Percentiles rank a stretch among this genome's conserved stretches.
phyloP scores from a whole-genome alignment of 1,284 basidiomycete species.

The Flammula alnicola region DNA sequence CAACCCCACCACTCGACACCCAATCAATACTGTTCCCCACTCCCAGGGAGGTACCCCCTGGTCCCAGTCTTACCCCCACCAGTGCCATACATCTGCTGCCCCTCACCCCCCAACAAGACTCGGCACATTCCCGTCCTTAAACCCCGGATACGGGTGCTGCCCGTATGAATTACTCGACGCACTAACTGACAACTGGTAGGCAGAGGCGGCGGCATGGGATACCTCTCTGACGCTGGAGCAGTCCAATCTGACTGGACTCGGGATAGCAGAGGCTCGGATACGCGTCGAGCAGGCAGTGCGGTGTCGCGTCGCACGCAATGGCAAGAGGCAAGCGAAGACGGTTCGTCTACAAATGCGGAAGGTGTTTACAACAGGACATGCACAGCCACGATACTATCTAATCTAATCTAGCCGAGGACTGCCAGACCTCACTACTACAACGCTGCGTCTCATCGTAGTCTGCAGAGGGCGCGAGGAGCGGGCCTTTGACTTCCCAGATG shows the following conservation, averaged over 20 bases:
- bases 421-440: too few species aligned
- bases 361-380: too few species aligned
- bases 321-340: too few species aligned
- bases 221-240: constrained; percentile 33
- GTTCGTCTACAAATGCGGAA: too few species aligned
- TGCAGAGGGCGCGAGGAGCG: constrained; percentile 62
- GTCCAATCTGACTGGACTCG: too few species aligned
- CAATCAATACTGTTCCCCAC: constrained; percentile 19
- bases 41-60: constrained; percentile 37
- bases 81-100: constrained; percentile 62
- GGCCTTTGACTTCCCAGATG: constrained; percentile 98
- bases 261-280: too few species aligned
- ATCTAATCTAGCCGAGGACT: too few species aligned
- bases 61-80: constrained; percentile 27
- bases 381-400: too few species aligned
- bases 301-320: too few species aligned
- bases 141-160: constrained; percentile 12
- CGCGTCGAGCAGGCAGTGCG: too few species aligned
- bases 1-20: constrained; percentile 1
- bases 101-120: constrained; percentile 85
- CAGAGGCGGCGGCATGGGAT: constrained; percentile 22
- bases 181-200: constrained; percentile 25
- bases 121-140: constrained; percentile 50
- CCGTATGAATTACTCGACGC: too few species aligned
- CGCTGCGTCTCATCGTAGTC: constrained; percentile 70